Evolutionary conservation across 1,139 yeast species (phyloP).

Genomic region (Geotrichum phurueaensis): DNA sequence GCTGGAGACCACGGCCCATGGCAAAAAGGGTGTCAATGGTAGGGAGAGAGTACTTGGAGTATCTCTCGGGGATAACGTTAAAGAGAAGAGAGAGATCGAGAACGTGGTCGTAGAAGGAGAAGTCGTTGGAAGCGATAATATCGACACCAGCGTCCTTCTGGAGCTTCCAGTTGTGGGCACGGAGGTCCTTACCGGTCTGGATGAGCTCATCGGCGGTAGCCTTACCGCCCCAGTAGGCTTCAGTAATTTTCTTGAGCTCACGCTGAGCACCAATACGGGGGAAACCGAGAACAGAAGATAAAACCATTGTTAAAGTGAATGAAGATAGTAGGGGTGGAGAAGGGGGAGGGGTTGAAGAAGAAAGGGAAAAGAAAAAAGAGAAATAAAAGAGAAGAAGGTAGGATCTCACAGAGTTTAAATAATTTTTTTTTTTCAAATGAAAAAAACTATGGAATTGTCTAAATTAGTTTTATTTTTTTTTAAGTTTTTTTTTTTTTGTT

Average conservation of each 20-base stretch:
- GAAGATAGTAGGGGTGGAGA: neutral
- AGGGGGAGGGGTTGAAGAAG: constrained; percentile 11
- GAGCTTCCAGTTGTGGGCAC: constrained; percentile 95
- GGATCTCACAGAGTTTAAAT: constrained; percentile 1
- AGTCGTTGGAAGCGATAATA: constrained; percentile 93
- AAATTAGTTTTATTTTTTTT: neutral
- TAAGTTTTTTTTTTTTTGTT: neutral
- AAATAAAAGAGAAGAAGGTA: neutral
- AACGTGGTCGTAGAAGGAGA: constrained; percentile 96
- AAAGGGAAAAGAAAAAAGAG: constrained; percentile 1
- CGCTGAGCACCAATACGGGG: constrained; percentile 98
- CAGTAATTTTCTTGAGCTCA: constrained; percentile 97
- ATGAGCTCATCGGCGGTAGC: constrained; percentile 78
- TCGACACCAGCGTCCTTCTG: constrained; percentile 98
- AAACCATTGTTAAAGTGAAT: constrained; percentile 59
- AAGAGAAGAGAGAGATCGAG: constrained; percentile 86
- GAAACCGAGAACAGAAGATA: constrained; percentile 96
- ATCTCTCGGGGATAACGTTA: constrained; percentile 95
- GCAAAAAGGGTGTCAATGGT: constrained; percentile 93
- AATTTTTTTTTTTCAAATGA: constrained; percentile 1
- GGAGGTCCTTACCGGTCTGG: constrained; percentile 89
- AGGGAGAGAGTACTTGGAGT: constrained; percentile 84
- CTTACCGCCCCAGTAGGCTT: constrained; percentile 98
- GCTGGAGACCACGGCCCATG: constrained; percentile 99
- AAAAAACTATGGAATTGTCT: neutral